These are phyloP conservation scores for Viridothelium virens DNA, from an alignment of 495 filamentous ascomycete species.

Conservation along the genomic window DNA sequence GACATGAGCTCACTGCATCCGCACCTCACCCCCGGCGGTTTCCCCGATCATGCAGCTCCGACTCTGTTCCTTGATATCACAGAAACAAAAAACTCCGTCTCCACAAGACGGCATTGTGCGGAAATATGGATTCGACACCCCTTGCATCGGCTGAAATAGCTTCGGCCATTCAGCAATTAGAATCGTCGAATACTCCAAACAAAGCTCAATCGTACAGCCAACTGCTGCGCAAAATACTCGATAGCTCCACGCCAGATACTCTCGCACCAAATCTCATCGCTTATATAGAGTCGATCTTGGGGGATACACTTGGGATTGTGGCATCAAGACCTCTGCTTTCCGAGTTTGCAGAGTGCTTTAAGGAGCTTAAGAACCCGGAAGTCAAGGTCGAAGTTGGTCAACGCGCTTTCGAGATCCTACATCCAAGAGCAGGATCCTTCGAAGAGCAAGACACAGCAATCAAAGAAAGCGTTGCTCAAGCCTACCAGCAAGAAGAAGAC, in stretches of 20 bases:
- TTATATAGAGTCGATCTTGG: constrained; percentile 61
- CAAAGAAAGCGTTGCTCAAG: constrained; percentile 71
- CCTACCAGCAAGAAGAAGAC: constrained; percentile 75
- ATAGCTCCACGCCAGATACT: constrained; percentile 45
- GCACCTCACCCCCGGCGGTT: background rate
- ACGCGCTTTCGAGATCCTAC: constrained; percentile 57
- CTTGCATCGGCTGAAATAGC: constrained; percentile 57
- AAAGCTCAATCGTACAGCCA: constrained; percentile 57
- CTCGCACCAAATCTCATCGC: constrained; percentile 59
- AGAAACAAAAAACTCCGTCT: background rate
- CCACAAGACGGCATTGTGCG: background rate
- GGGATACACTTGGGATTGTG: constrained; percentile 64
- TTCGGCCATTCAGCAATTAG: constrained; percentile 47
- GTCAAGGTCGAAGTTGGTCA: constrained; percentile 63
- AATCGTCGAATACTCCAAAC: constrained; percentile 45
- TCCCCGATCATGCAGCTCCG: too few species aligned
- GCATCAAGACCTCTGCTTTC: constrained; percentile 62
- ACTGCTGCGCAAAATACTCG: constrained; percentile 57
- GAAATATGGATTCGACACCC: constrained; percentile 1
- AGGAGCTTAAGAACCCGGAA: constrained; percentile 47
- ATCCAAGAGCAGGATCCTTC: constrained; percentile 60
- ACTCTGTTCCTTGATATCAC: too few species aligned
- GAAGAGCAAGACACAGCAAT: constrained; percentile 78
- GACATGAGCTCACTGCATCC: background rate
- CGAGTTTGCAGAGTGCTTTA: constrained; percentile 54